Evolutionary conservation across 306 rosid genomes (phyloP).

Genomic region (Quercus glauca): DNA sequence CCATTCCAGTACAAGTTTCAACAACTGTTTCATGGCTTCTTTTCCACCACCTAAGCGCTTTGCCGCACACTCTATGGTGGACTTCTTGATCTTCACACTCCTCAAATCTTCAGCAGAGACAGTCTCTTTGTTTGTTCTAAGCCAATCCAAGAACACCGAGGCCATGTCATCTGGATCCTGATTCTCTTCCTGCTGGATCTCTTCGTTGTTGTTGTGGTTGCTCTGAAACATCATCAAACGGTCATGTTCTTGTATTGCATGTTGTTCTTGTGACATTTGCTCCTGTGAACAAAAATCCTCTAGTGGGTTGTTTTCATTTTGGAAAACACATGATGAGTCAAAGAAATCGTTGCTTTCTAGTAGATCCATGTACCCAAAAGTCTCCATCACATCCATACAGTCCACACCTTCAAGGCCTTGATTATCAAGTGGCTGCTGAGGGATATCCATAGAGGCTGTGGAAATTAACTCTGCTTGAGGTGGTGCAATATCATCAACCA

Average conservation of each 20-base stretch:
- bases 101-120: slow-evolving; percentile 90
- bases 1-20: slow-evolving; percentile 93
- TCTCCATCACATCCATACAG: slow-evolving; percentile 65
- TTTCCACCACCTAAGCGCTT: slow-evolving; percentile 84
- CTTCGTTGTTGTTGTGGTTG: slow-evolving; percentile 1
- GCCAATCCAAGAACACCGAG: slow-evolving; percentile 88
- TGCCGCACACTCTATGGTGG: slow-evolving; percentile 83
- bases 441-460: slow-evolving; percentile 65
- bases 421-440: slow-evolving; percentile 18
- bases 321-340: slow-evolving; percentile 58
- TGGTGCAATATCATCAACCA: slow-evolving; percentile 5
- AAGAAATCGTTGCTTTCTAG: slow-evolving; percentile 58
- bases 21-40: slow-evolving; percentile 86
- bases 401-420: slow-evolving; percentile 9
- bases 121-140: slow-evolving; percentile 64
- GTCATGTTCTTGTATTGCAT: slow-evolving; percentile 21
- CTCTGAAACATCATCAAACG: slow-evolving; percentile 5
- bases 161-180: slow-evolving; percentile 59
- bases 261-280: slow-evolving; percentile 12
- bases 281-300: slow-evolving; percentile 38
- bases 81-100: slow-evolving; percentile 70
- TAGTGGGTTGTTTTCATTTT: slow-evolving; percentile 39
- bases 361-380: slow-evolving; percentile 82
- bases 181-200: slow-evolving; percentile 9
- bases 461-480: slow-evolving; percentile 39